phyloP scores from a whole-genome alignment of 1,284 basidiomycete species.

The Pterulicium gracile region DNA sequence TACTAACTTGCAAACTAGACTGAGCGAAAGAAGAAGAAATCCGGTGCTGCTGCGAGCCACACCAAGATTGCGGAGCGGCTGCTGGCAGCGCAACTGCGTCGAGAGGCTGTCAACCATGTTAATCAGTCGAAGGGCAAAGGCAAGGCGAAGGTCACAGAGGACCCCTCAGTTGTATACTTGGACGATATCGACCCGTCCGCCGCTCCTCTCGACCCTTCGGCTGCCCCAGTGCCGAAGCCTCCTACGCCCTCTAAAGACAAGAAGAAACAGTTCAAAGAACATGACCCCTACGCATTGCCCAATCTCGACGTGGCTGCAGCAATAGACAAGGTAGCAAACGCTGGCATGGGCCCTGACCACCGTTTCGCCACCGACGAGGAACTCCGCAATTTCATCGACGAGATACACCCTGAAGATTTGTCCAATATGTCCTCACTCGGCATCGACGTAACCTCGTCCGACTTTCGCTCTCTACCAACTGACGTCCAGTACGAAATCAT shows the following conservation, averaged over 20 bases:
- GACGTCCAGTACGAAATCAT: constrained; percentile 99
- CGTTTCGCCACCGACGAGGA: constrained; percentile 92
- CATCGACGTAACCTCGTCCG: constrained; percentile 67
- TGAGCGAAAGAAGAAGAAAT: constrained; percentile 81
- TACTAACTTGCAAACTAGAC: constrained; percentile 32
- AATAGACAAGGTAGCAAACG: constrained; percentile 43
- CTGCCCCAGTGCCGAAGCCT: constrained; percentile 29
- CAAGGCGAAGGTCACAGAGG: constrained; percentile 41
- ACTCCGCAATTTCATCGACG: constrained; percentile 81
- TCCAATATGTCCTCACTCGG: background rate
- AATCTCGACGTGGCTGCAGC: constrained; percentile 55
- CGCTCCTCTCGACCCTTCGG: constrained; percentile 33
- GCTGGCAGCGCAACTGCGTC: constrained; percentile 87
- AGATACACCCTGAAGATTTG: constrained; percentile 88
- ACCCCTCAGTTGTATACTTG: constrained; percentile 64
- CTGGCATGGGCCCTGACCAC: constrained; percentile 63
- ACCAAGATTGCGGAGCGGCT: constrained; percentile 83
- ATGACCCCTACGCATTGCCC: constrained; percentile 80
- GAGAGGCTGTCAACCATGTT: constrained; percentile 72
- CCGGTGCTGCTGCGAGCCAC: constrained; percentile 77
- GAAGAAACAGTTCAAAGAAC: constrained; percentile 53
- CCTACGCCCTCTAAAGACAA: constrained; percentile 42
- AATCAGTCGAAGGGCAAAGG: constrained; percentile 28
- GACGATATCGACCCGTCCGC: constrained; percentile 69
- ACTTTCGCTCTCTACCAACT: constrained; percentile 89